Percentiles rank a stretch among this genome's conserved stretches.
Conservation (phyloP, 176 grass and related monocot genomes). For the Paspalum vaginatum region DNA sequence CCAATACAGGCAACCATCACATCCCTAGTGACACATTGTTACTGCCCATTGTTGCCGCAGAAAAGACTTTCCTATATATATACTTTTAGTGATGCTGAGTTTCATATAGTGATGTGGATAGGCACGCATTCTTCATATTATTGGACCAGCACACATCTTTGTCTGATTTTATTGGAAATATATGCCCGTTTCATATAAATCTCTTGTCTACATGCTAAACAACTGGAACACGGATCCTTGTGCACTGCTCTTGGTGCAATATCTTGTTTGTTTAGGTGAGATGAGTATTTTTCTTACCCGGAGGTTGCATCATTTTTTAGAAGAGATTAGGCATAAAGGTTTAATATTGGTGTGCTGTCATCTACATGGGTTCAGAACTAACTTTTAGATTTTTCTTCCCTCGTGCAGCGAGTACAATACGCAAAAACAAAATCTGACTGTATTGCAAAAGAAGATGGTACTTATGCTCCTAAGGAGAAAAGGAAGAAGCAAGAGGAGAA, state of each 20-base stretch:
- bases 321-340: background rate
- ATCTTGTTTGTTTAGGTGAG: constrained; percentile 22
- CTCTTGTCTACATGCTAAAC: constrained; percentile 23
- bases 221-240: background rate
- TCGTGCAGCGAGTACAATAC: constrained; percentile 77
- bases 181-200: background rate
- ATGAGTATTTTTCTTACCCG: background rate
- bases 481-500: constrained; percentile 98
- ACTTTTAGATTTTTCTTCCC: constrained; percentile 29
- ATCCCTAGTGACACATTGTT: background rate
- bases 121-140: background rate
- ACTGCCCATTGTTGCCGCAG: background rate
- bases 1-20: too few species aligned
- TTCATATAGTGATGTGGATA: constrained; percentile 12
- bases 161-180: background rate
- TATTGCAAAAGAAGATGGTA: constrained; percentile 88
- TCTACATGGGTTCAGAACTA: background rate
- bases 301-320: too few species aligned
- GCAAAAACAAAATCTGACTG: constrained; percentile 93
- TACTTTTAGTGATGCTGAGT: constrained; percentile 18
- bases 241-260: background rate
- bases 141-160: background rate
- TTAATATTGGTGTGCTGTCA: background rate
- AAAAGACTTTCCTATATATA: background rate
- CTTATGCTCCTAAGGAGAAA: constrained; percentile 86